These are phyloP conservation scores for Xeromyces bisporus DNA, from an alignment of 495 filamentous ascomycete genomes.

Conservation along the genomic window DNA sequence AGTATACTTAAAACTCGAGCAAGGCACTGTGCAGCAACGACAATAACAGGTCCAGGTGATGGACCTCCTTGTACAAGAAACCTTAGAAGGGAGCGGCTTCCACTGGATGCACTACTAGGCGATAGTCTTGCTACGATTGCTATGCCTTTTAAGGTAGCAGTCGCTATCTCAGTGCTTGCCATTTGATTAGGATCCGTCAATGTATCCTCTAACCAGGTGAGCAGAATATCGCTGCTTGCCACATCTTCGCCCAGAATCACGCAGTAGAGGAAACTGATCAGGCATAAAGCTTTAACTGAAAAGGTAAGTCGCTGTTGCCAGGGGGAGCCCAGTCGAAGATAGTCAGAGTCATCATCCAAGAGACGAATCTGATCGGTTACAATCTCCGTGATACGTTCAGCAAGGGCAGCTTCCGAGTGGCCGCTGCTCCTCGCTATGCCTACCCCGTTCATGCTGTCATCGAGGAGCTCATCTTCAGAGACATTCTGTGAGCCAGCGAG, in stretches of 20 bases:
- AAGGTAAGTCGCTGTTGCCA: constrained; percentile 80
- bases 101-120: constrained; percentile 49
- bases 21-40: constrained; percentile 63
- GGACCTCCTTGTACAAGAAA: constrained; percentile 65
- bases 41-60: constrained; percentile 44
- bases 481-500: constrained; percentile 39
- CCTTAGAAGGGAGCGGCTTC: constrained; percentile 66
- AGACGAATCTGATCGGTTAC: constrained; percentile 66
- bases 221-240: constrained; percentile 62
- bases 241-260: constrained; percentile 60
- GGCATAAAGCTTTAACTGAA: constrained; percentile 61
- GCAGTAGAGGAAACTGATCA: constrained; percentile 78
- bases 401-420: constrained; percentile 21
- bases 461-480: constrained; percentile 49
- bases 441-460: constrained; percentile 47
- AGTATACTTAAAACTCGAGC: constrained; percentile 61
- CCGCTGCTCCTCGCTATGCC: constrained; percentile 32
- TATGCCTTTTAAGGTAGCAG: constrained; percentile 61
- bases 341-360: constrained; percentile 80
- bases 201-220: constrained; percentile 72
- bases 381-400: constrained; percentile 57
- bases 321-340: constrained; percentile 63
- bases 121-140: constrained; percentile 62
- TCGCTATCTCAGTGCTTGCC: constrained; percentile 54
- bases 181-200: constrained; percentile 66